Percentiles rank a stretch among this genome's conserved stretches.
These are phyloP conservation scores for Flaveria trinervia DNA, from an alignment of 129 eudicot species.

Conservation along the genomic window DNA sequence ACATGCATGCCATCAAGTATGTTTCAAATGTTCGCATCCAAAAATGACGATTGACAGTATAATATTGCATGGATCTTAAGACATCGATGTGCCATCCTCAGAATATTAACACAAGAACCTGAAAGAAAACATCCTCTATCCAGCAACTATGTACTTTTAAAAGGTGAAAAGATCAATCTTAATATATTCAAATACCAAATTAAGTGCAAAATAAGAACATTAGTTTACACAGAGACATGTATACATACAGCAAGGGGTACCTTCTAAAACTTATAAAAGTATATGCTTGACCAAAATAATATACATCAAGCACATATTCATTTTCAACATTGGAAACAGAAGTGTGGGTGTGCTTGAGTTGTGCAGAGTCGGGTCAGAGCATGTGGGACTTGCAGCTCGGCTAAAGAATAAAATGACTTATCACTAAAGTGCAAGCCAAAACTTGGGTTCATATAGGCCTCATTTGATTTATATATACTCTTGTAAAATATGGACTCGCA, in stretches of 20 bases:
- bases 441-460: background rate
- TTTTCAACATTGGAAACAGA: background rate
- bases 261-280: background rate
- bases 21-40: background rate
- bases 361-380: background rate
- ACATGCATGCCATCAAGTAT: conserved; percentile 7
- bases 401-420: background rate
- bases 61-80: background rate
- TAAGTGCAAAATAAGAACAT: background rate
- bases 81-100: conserved; percentile 14
- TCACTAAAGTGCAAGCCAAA: conserved; percentile 15
- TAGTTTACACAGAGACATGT: background rate
- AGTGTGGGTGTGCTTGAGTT: background rate
- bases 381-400: conserved; percentile 1
- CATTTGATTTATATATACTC: background rate
- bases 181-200: background rate
- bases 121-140: background rate
- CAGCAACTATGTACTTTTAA: background rate
- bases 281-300: background rate
- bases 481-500: background rate
- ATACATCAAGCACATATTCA: conserved; percentile 7
- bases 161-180: background rate
- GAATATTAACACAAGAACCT: background rate
- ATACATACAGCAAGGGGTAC: background rate
- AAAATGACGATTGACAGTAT: background rate